A percentile compares a stretch with the other conserved stretches of the same genome.
phyloP scores from a whole-genome alignment of 2,329 filamentous ascomycete species.

The Ceratocystis lukuohia region DNA sequence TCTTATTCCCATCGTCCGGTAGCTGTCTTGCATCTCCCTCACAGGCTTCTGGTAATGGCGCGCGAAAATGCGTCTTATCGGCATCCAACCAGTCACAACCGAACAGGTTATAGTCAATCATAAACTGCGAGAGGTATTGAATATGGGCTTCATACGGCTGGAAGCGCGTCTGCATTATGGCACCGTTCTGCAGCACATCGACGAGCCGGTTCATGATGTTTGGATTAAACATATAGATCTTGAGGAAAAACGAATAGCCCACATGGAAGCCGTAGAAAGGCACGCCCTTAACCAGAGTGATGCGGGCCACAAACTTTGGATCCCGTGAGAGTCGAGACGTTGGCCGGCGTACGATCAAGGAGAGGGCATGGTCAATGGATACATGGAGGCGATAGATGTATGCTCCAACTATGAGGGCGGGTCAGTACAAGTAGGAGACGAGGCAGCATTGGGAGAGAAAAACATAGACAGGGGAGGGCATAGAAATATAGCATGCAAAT shows the following conservation, averaged over 20 bases:
- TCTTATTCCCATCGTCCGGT: constrained; percentile 36
- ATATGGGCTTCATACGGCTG: constrained; percentile 92
- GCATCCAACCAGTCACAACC: constrained; percentile 56
- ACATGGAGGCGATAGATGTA: constrained; percentile 69
- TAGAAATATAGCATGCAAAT: background rate
- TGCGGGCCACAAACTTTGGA: constrained; percentile 69
- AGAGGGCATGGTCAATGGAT: constrained; percentile 82
- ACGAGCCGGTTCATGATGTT: constrained; percentile 72
- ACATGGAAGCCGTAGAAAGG: constrained; percentile 96
- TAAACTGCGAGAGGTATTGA: constrained; percentile 88
- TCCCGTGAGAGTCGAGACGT: constrained; percentile 37
- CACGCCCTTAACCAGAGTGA: constrained; percentile 81
- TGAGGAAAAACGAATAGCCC: constrained; percentile 80
- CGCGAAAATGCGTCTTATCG: constrained; percentile 54
- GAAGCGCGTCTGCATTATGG: constrained; percentile 67
- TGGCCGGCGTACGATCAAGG: constrained; percentile 46
- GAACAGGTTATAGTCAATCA: constrained; percentile 96
- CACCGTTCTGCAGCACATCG: constrained; percentile 77
- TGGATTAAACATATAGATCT: constrained; percentile 88
- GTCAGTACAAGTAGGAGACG: background rate
- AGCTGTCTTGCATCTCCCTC: constrained; percentile 21
- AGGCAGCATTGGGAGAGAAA: background rate
- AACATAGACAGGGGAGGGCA: background rate
- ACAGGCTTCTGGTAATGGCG: constrained; percentile 58
- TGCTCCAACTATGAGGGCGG: constrained; percentile 43